A percentile compares a stretch with the other conserved stretches of the same genome.
These are phyloP conservation scores for Dichomitus squalens DNA, from an alignment of 1,284 basidiomycete species.

Conservation along the genomic window DNA sequence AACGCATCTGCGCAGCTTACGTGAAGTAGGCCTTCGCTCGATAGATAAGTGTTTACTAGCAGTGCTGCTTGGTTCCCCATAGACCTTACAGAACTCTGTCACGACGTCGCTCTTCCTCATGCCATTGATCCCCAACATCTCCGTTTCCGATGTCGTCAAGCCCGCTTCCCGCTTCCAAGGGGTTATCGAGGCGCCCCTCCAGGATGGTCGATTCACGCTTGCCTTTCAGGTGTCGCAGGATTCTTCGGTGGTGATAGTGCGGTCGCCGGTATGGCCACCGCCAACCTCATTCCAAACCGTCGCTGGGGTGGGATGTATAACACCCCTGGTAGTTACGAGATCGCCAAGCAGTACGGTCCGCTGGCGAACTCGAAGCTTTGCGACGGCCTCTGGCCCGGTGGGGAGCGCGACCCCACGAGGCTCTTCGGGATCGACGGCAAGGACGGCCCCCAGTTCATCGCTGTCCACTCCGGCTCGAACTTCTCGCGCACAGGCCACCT, in stretches of 20 bases:
- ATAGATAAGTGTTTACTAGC: no score
- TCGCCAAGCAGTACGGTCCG: constrained; percentile 5
- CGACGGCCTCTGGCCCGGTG: background rate
- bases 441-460: background rate
- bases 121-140: no score
- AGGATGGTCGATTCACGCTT: no score
- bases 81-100: no score
- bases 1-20: no score
- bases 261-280: constrained; percentile 3
- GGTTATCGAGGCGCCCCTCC: no score
- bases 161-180: no score
- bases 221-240: constrained; percentile 6
- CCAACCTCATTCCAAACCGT: background rate
- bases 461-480: background rate
- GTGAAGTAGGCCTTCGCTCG: no score
- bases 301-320: constrained; percentile 11
- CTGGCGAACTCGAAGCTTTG: background rate
- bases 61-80: no score
- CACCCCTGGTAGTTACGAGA: constrained; percentile 10
- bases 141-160: no score
- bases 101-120: no score
- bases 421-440: background rate
- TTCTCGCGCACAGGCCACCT: background rate
- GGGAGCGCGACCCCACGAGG: background rate
- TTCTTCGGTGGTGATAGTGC: constrained; percentile 12